Conservation (phyloP, 768 basidiomycete genomes). For the Tylopilus sp. region DNA sequence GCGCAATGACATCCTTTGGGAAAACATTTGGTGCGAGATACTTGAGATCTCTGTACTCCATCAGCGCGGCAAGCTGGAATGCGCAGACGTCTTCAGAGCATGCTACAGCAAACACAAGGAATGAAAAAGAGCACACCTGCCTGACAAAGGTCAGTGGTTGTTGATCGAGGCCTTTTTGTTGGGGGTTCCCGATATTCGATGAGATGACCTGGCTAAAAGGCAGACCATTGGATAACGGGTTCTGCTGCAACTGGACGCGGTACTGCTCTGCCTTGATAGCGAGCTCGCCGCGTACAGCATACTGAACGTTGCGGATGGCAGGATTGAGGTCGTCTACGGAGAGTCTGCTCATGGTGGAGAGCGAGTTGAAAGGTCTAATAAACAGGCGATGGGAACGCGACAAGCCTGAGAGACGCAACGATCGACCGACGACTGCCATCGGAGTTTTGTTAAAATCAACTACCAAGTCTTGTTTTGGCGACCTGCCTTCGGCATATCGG, state of each 20-base stretch:
- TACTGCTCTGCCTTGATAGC: slow-evolving; percentile 91
- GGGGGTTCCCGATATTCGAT: slow-evolving; percentile 97
- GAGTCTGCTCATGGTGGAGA: slow-evolving; percentile 50
- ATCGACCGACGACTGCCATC: slow-evolving; percentile 13
- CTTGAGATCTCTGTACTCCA: slow-evolving; percentile 87
- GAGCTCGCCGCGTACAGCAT: slow-evolving; percentile 96
- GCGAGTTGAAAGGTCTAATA: not conserved
- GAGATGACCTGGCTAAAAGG: slow-evolving; percentile 89
- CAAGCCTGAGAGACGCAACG: slow-evolving; percentile 7
- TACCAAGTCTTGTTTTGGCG: no score
- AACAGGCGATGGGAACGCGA: not conserved
- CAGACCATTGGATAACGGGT: slow-evolving; percentile 44
- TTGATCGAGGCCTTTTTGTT: slow-evolving; percentile 93
- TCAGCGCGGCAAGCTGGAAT: slow-evolving; percentile 77
- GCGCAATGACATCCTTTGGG: slow-evolving; percentile 79
- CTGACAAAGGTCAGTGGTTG: slow-evolving; percentile 87
- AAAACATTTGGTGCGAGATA: slow-evolving; percentile 74
- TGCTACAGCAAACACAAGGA: not conserved
- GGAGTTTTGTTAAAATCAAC: not conserved
- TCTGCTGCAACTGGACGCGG: slow-evolving; percentile 62
- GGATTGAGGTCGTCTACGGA: slow-evolving; percentile 77
- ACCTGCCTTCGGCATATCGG: no score
- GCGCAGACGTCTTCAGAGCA: no score
- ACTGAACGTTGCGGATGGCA: slow-evolving; percentile 81
- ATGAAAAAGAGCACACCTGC: slow-evolving; percentile 58